Evolutionary conservation across 2,329 filamentous ascomycete species (phyloP), one percentile per base, ranked within the genome.

Genomic region (Niveomyces coronatus): DNA sequence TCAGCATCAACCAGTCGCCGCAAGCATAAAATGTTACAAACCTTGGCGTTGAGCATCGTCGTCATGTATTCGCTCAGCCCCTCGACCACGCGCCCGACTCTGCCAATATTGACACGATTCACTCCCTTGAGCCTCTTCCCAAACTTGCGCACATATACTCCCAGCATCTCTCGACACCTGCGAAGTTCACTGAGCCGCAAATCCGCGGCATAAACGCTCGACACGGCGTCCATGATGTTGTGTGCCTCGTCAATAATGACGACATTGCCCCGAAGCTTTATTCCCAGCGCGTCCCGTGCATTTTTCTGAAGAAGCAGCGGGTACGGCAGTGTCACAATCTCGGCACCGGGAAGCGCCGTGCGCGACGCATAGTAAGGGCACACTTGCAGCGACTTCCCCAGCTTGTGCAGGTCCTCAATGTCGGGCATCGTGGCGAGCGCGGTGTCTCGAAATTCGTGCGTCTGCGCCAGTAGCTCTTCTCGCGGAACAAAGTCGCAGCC

Each of bases 221-320:
- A 76, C 31, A 98, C 85, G 0, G 89, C 87, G 56, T 95, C 88
- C 82, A 95, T 94, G 37, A 98, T 74, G 53, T 98, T 98, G 56
- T 98, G 91, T 0, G 91, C 91, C 64, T 98, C 91, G 49, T 98
- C 91, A 33, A 98, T 85, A 18, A 98, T 83, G n/a, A 98, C 79
- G 0, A 98, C 70, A 52, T 94, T 91, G 5, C 79, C 78, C 49
- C 93, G 87, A 8, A 98, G 61, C 17, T 82, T 89, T 30, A 98
- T 78, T 0, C 83, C 82, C 0, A 98, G 68, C 0, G 91, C 87
- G 44, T 96, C 88, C 34, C 91, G 71, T 0, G 91, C 88, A 4
- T 79, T 84, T 50, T 80, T 84, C 52, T 96, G 91, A 3, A 98
- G 65, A 0, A 98, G 69, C 6, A 98, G 61, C 2, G 89, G 89